These are phyloP conservation scores for Termitomyces sp. DNA, from an alignment of 768 basidiomycete species.

Conservation along the genomic window DNA sequence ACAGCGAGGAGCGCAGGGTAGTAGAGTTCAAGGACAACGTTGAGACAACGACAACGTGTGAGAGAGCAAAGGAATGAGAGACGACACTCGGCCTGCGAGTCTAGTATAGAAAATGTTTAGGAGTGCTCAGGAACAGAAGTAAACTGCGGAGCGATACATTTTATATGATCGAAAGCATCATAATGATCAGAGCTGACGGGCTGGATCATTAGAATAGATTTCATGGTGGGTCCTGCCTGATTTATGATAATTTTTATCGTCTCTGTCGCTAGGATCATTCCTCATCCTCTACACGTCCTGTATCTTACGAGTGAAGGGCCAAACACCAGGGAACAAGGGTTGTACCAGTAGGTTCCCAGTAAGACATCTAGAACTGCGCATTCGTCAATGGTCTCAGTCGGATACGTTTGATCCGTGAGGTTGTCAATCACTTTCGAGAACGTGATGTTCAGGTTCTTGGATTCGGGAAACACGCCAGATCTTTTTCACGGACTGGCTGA, in stretches of 20 bases:
- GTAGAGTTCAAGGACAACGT: not conserved
- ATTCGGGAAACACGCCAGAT: not conserved
- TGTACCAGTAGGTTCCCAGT: not conserved
- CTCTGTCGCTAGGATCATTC: not conserved
- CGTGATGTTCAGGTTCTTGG: not conserved
- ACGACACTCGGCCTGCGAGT: slow-evolving; percentile 26
- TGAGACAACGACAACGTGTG: slow-evolving; percentile 9
- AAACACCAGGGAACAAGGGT: not conserved
- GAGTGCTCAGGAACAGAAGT: slow-evolving; percentile 15
- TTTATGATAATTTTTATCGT: not conserved
- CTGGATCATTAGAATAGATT: not conserved
- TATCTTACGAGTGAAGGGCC: not conserved
- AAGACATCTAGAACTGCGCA: not conserved
- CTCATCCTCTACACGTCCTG: not conserved
- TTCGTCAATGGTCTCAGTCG: not conserved
- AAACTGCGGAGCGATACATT: slow-evolving; percentile 14
- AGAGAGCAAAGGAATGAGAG: slow-evolving; percentile 1
- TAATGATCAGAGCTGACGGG: slow-evolving; percentile 9
- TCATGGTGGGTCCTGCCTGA: not conserved
- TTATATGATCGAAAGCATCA: slow-evolving; percentile 12
- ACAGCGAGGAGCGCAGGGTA: slow-evolving; percentile 1
- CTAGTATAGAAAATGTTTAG: slow-evolving; percentile 14
- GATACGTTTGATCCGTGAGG: not conserved
- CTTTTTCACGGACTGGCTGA: not conserved
- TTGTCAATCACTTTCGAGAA: not conserved